These are phyloP conservation scores for Ogataea minuta DNA, from an alignment of 805 yeast species.

Conservation along the genomic window DNA sequence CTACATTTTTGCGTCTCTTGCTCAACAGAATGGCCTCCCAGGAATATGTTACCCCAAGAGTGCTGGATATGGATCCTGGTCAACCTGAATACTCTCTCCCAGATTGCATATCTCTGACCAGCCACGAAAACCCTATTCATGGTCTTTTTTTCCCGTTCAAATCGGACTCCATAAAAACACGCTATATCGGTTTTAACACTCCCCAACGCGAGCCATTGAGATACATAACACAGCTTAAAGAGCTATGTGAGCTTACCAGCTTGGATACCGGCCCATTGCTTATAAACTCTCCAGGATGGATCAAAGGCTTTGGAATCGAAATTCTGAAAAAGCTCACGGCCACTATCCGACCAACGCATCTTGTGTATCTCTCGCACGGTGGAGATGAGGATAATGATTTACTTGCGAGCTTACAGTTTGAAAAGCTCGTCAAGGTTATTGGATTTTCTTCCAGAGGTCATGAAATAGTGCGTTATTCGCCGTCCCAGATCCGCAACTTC, in stretches of 20 bases:
- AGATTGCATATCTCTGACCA: conserved; percentile 60
- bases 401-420: conserved; percentile 27
- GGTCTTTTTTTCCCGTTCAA: conserved; percentile 39
- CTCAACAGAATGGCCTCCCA: conserved; percentile 44
- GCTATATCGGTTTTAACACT: conserved; percentile 61
- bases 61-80: conserved; percentile 84
- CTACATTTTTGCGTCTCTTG: conserved; percentile 60
- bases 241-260: conserved; percentile 36
- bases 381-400: conserved; percentile 32
- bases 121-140: conserved; percentile 32
- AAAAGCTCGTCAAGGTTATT: conserved; percentile 29
- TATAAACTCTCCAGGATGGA: conserved; percentile 88
- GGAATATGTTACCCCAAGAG: conserved; percentile 35
- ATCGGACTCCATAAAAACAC: conserved; percentile 28
- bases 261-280: conserved; percentile 41
- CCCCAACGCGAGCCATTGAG: conserved; percentile 65
- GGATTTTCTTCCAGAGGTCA: conserved; percentile 34
- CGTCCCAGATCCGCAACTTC: conserved; percentile 52
- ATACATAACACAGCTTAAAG: conserved; percentile 45
- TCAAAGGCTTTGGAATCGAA: conserved; percentile 79
- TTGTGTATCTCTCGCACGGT: conserved; percentile 52
- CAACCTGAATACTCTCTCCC: conserved; percentile 79
- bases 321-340: conserved; percentile 50
- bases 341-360: conserved; percentile 49
- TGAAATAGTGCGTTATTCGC: conserved; percentile 37